Evolutionary conservation across 1,139 yeast genomes (phyloP).

Genomic region (Suhomyces yuchorum): DNA sequence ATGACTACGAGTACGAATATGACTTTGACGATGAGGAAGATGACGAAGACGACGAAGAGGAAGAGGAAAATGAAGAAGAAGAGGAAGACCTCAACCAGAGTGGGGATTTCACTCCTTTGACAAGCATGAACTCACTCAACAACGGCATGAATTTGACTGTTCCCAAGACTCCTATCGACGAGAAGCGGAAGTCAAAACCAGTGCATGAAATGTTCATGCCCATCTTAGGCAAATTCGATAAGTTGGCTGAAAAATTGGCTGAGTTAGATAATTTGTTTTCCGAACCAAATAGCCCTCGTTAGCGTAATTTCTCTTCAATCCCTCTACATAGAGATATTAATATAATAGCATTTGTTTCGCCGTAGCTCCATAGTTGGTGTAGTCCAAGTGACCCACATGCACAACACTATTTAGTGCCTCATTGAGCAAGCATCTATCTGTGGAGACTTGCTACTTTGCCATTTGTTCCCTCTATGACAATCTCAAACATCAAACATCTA

Average conservation of each 20-base stretch:
- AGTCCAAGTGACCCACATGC: no score
- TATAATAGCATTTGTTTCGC: background rate
- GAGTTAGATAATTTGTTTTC: slow-evolving; percentile 37
- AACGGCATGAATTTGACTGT: slow-evolving; percentile 17
- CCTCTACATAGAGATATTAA: background rate
- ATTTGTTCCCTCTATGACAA: no score
- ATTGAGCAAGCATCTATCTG: no score
- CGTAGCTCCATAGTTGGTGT: background rate
- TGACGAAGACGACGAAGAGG: slow-evolving; percentile 22
- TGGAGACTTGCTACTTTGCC: no score
- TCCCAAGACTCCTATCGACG: slow-evolving; percentile 14
- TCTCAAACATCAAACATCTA: no score
- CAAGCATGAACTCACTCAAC: slow-evolving; percentile 40
- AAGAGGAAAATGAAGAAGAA: slow-evolving; percentile 12
- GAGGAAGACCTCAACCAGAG: slow-evolving; percentile 13
- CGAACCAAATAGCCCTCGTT: background rate
- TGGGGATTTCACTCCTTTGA: slow-evolving; percentile 36
- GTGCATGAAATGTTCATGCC: slow-evolving; percentile 51
- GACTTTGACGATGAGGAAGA: slow-evolving; percentile 18
- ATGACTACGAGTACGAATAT: slow-evolving; percentile 21
- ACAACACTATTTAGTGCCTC: no score
- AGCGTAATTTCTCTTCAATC: background rate
- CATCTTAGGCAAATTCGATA: slow-evolving; percentile 49
- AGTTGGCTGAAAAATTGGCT: slow-evolving; percentile 48
- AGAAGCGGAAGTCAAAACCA: slow-evolving; percentile 36